These are phyloP conservation scores for Colletotrichum sidae DNA, from an alignment of 2,329 filamentous ascomycete species.

Conservation along the genomic window DNA sequence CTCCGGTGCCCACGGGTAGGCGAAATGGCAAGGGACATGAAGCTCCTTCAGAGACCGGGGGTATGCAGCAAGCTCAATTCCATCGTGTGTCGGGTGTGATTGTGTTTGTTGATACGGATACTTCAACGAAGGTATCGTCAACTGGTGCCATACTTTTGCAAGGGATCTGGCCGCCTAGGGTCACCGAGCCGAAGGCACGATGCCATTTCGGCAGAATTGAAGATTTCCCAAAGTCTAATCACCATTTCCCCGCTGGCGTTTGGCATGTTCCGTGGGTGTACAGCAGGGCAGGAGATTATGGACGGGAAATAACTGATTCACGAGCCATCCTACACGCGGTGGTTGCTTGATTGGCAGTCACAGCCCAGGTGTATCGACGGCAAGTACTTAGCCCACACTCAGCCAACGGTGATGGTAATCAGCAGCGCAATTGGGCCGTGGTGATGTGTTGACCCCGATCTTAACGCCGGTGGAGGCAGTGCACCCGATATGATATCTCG, in stretches of 20 bases:
- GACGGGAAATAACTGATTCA: conserved; percentile 2
- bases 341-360: neutral
- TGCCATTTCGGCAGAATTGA: conserved; percentile 13
- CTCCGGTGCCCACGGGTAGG: conserved; percentile 7
- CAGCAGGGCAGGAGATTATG: conserved; percentile 9
- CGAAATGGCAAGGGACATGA: conserved; percentile 28
- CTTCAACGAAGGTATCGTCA: no score
- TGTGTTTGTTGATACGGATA: no score
- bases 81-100: conserved; percentile 9
- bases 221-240: conserved; percentile 15
- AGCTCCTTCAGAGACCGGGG: conserved; percentile 6
- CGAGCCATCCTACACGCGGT: conserved; percentile 1
- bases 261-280: conserved; percentile 6
- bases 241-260: neutral
- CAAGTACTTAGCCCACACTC: conserved; percentile 14
- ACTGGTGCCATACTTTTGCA: no score
- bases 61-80: conserved; percentile 25
- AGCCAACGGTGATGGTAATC: neutral
- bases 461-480: conserved; percentile 31
- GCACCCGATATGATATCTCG: conserved; percentile 18
- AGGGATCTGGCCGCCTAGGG: no score
- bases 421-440: neutral
- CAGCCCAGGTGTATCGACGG: neutral
- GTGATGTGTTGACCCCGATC: conserved; percentile 23
- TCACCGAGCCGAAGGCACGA: no score